Base-by-base conservation (phyloP, 331 rosid species). In the Spiraea crenata region DNA sequence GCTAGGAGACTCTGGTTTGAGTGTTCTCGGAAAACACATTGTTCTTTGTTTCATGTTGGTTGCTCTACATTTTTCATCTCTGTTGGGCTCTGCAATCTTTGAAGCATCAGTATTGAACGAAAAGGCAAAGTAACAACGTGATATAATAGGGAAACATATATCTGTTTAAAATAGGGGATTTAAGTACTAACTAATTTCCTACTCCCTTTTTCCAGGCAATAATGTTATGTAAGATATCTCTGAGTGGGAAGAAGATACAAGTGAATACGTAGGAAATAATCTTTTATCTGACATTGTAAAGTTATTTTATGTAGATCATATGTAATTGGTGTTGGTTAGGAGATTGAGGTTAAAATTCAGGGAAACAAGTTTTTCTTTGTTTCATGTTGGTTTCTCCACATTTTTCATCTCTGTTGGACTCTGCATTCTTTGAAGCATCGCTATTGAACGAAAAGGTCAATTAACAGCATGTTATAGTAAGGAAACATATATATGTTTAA, bases 181-280 rank as follows among this genome's bases (percentile, higher is more conserved):
- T 45, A 51, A 51, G 19, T 19, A 63, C 62, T 75, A 58, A 76
- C 71, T 67, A 69, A 52, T 66, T 57, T 55, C 51, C 47, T 5
- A 3, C 31, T 25, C 31, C 31, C 31, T 38, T 5, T 57, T 73
- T 65, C 63, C 20, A 78, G 82, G 60, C 76, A 76, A 82, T 75
- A 61, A 59, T 72, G 61, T 44, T 74, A 45, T 54, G 45, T 68
- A 92, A 96, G 98, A 92, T 80, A 55, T 82, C 48, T 51, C 77
- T n/a, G 98, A 92, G 84, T 92, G 98, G 98, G 98, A 89, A 79
- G 96, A 92, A 76, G 98, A 92, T 69, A 83, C 91, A 56, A 96
- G 89, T 63, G 98, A 92, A 81, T 92, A 86, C 77, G 76, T 92
- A 48, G 76, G 89, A 63, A 92, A 88, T 85, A 92, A 89, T 83